Evolutionary conservation across 2,329 filamentous ascomycete genomes (phyloP).

Genomic region (Neopestalotiopsis clavispora): DNA sequence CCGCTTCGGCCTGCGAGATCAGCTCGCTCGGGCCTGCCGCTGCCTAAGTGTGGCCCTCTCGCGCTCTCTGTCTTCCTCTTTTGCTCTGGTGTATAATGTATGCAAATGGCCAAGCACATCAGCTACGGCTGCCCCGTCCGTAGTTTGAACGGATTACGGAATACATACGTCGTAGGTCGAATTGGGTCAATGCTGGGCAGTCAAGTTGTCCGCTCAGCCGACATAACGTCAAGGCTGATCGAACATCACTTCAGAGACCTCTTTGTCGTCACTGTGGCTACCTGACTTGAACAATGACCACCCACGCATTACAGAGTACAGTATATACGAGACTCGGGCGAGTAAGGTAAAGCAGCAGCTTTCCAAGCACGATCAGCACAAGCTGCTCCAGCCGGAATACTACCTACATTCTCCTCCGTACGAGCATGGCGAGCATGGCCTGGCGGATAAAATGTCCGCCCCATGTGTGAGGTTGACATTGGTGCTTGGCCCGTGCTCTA

Average conservation of each 20-base stretch:
- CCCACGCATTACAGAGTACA: not conserved
- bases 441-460: conserved; percentile 12
- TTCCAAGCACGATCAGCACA: not conserved
- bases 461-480: not conserved
- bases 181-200: not conserved
- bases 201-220: not conserved
- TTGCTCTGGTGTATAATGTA: not conserved
- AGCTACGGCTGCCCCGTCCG: not conserved
- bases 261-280: not conserved
- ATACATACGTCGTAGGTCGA: not conserved
- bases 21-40: conserved; percentile 11
- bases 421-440: not conserved
- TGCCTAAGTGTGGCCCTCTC: not conserved
- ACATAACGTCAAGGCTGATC: not conserved
- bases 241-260: not conserved
- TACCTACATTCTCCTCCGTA: conserved; percentile 1
- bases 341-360: not conserved
- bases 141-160: not conserved
- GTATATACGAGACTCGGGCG: not conserved
- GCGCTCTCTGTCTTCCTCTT: not conserved
- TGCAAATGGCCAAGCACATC: not conserved
- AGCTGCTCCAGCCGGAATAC: conserved; percentile 4
- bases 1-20: conserved; percentile 8
- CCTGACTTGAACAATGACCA: not conserved
- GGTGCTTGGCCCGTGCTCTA: conserved; percentile 16